These are phyloP conservation scores for Ceratobasidium sp. DNA, from an alignment of 1,284 basidiomycete genomes.

Conservation along the genomic window DNA sequence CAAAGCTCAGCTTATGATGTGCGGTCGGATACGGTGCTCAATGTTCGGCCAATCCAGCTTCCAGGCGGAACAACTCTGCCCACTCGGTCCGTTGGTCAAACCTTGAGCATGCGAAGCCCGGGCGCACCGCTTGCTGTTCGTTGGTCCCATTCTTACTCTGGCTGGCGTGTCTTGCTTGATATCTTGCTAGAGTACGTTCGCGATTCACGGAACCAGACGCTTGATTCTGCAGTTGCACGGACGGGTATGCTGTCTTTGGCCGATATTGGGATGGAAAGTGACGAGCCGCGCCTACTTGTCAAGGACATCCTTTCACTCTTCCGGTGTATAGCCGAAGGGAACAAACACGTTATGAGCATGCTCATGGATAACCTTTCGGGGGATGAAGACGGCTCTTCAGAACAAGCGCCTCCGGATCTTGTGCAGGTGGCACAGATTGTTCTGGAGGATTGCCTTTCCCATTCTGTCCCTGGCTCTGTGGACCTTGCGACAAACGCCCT, in stretches of 20 bases:
- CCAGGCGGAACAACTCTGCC: constrained; percentile 80
- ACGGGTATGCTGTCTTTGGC: constrained; percentile 57
- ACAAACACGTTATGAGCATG: constrained; percentile 68
- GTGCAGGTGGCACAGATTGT: constrained; percentile 85
- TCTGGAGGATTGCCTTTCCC: constrained; percentile 80
- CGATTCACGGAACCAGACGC: constrained; percentile 1
- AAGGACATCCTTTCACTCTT: constrained; percentile 83
- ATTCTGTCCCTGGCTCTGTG: constrained; percentile 63
- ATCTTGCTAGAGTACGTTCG: constrained; percentile 75
- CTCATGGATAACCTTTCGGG: constrained; percentile 62
- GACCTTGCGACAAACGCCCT: constrained; percentile 82
- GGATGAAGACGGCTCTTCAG: constrained; percentile 61
- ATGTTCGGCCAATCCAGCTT: constrained; percentile 72
- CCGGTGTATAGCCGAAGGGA: constrained; percentile 76
- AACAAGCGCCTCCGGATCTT: constrained; percentile 69
- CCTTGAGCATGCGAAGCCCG: constrained; percentile 71
- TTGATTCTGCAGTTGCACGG: not conserved
- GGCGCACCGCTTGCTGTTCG: constrained; percentile 72
- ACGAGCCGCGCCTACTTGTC: constrained; percentile 69
- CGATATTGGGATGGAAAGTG: constrained; percentile 75
- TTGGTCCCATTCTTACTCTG: constrained; percentile 85
- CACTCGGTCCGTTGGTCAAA: constrained; percentile 71
- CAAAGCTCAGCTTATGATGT: constrained; percentile 75
- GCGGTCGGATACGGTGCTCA: constrained; percentile 71
- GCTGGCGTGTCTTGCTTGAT: constrained; percentile 84